phyloP scores from a whole-genome alignment of 1,139 yeast species.

The Eremothecium sinecaudum region DNA sequence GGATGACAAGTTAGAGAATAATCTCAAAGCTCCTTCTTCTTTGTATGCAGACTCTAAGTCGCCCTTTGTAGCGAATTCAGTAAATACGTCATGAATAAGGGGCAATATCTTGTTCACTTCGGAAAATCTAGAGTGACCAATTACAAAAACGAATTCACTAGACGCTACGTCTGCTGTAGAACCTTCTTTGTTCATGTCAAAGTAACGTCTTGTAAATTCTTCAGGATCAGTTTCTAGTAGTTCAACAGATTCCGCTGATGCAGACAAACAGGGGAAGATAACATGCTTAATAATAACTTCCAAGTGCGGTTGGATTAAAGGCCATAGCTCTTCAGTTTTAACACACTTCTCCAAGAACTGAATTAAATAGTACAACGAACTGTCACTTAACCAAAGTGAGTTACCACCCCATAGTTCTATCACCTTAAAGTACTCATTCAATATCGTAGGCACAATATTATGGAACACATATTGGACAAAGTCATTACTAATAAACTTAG shows the following conservation, averaged over 20 bases:
- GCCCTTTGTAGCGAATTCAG: constrained; percentile 25
- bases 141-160: constrained; percentile 53
- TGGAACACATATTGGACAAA: constrained; percentile 41
- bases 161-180: constrained; percentile 78
- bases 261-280: constrained; percentile 54
- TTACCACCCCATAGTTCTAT: constrained; percentile 49
- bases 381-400: constrained; percentile 52
- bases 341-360: constrained; percentile 56
- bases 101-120: constrained; percentile 38
- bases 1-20: constrained; percentile 62
- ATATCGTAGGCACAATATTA: constrained; percentile 52
- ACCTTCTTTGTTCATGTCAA: constrained; percentile 61
- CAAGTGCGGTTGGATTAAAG: constrained; percentile 45
- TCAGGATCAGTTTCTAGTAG: constrained; percentile 65
- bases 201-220: constrained; percentile 61
- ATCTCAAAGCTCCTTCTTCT: constrained; percentile 76
- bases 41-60: constrained; percentile 50
- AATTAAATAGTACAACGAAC: constrained; percentile 51
- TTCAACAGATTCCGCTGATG: constrained; percentile 47
- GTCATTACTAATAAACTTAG: constrained; percentile 32
- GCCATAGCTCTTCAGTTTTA: constrained; percentile 44
- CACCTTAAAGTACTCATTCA: constrained; percentile 49
- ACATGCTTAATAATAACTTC: constrained; percentile 52
- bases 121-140: constrained; percentile 41
- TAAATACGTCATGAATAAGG: constrained; percentile 45